Evolutionary conservation across 306 rosid species (phyloP), one percentile per base, ranked within the genome.

Genomic region (Alnus glutinosa): DNA sequence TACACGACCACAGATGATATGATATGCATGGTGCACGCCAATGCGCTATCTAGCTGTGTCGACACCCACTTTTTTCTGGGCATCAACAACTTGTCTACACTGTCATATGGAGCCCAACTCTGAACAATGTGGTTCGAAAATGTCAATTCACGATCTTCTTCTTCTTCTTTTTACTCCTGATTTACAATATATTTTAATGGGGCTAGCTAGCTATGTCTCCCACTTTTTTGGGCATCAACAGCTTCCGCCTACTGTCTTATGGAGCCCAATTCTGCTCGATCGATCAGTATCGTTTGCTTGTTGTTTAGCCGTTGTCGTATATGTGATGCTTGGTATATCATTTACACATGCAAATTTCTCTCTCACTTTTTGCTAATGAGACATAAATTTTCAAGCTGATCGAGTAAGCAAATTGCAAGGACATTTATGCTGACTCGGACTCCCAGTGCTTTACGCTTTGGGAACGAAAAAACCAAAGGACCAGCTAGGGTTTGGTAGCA

Each of bases 241-340:
- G 50, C 50, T 16, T 68, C 51, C 36, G 51, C 73, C 46, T 37
- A 50, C 81, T 70, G 83, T 79, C 82, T 76, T 78, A 76, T 87
- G 91, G 86, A 83, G 83, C 89, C 89, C 89, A 80, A 80, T 36
- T 77, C 71, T 46, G 76, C 74, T n/a, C 37, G 28, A 7, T 5
- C 2, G 39, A 13, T 11, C 14, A 9, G 13, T 36, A 37, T 42
- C 46, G 58, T 39, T 16, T 59, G 51, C 74, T 71, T 52, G 71
- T 62, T 61, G 44, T 39, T 54, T 73, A 55, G 32, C 39, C 14
- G 7, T 18, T 68, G 12, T 68, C 72, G 23, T 4, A n/a, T 9
- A 44, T 39, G 51, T 42, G 32, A 68, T 37, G 7, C 73, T 42
- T 3, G 46, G 5, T 4, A 39, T 39, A 42, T 42, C 15, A 39